Base-by-base conservation (phyloP, 257 asterid species). In the Petrea volubilis region DNA sequence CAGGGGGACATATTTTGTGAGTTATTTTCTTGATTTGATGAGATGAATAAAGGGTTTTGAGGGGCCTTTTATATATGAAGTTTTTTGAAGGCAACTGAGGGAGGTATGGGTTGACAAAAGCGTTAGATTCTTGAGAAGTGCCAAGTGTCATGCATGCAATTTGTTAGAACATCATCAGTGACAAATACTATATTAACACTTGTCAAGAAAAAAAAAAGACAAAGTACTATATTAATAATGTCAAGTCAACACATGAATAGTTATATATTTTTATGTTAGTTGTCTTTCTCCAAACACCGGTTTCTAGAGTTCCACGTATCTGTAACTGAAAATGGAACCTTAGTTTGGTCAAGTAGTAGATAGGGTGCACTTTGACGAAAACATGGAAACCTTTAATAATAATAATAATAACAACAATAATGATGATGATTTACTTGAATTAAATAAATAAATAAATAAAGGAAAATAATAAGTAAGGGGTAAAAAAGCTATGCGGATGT, bases 111-210 rank as follows among this genome's bases (percentile, higher is more conserved):
- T 55, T 55, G 61, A 6, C 17, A 27, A n/a, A n/a, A n/a, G n/a
- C n/a, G n/a, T n/a, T n/a, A n/a, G n/a, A n/a, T n/a, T n/a, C n/a
- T n/a, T n/a, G n/a, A n/a, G n/a, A n/a, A 13, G 36, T 55, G 20
- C 18, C 61, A 55, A 25, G 36, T 55, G 61, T 13, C 61, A 25
- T 55, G 60, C 60, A 53, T 53, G 60, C 17, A 31, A 53, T 53
- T n/a, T 23, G 31, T 23, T 10, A 33, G 3, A 24, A 10, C 6
- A 23, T 24, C 23, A 6, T 55, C 11, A 41, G 11, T 41, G 15
- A 41, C 15, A 41, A 41, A 41, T 41, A 41, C 47, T 41, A 41
- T 9, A 41, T 13, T 41, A 41, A 7, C 38, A 41, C 12, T 41
- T 41, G 4, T 41, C n/a, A n/a, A n/a, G n/a, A n/a, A n/a, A n/a